Conservation (phyloP, 2,329 filamentous ascomycete genomes). For the Alternaria consortialis region DNA sequence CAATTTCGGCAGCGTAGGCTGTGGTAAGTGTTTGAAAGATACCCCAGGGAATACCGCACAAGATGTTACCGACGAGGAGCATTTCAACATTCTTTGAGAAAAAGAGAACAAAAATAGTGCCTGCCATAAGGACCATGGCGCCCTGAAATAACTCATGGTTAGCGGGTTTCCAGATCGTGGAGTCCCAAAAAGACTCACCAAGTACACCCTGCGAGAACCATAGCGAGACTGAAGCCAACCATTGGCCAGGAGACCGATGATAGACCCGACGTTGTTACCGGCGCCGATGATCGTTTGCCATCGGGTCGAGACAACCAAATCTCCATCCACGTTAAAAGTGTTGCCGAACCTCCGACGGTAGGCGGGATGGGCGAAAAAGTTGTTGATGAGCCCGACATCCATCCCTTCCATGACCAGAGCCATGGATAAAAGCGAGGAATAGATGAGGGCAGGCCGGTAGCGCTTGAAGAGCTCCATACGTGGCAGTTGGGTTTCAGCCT, state of each 20-base stretch:
- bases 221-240: conserved; percentile 51
- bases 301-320: conserved; percentile 45
- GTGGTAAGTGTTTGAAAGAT: conserved; percentile 58
- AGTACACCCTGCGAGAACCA: conserved; percentile 52
- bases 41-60: conserved; percentile 48
- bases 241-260: conserved; percentile 51
- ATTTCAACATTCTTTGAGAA: conserved; percentile 50
- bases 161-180: conserved; percentile 19
- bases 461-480: conserved; percentile 25
- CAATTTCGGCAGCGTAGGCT: conserved; percentile 69
- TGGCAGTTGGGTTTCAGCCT: conserved; percentile 20
- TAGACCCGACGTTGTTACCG: conserved; percentile 51
- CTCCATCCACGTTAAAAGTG: conserved; percentile 38
- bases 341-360: conserved; percentile 52
- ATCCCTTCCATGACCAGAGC: conserved; percentile 90
- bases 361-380: conserved; percentile 67
- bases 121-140: conserved; percentile 30
- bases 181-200: conserved; percentile 46
- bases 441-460: conserved; percentile 67
- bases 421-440: conserved; percentile 82
- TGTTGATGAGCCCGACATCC: conserved; percentile 79
- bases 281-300: conserved; percentile 55
- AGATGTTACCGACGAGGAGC: conserved; percentile 62
- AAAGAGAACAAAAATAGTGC: conserved; percentile 53
- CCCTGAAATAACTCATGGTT: conserved; percentile 14